Base-by-base conservation (phyloP, 306 rosid genomes). In the Medicago arabica region DNA sequence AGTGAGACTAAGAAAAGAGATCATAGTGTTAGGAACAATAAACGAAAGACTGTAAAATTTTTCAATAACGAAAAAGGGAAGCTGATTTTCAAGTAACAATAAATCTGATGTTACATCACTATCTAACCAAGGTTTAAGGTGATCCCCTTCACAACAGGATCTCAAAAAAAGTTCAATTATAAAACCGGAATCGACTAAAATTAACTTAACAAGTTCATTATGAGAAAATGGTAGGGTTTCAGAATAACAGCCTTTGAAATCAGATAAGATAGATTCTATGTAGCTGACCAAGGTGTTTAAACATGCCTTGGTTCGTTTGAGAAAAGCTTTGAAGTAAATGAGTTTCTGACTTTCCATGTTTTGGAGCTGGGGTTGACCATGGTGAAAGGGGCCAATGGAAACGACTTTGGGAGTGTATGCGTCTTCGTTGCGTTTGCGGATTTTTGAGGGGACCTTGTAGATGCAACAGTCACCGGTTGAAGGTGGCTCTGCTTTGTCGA, bases 321-420 rank as follows among this genome's bases (percentile, higher is more conserved):
- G 34, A n/a, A 80, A 80, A 0, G n/a, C 4, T 40, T 77, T 80
- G 71, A 72, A 57, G 7, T 61, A 80, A 4, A 15, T 10, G 3
- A 62, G 75, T 31, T 84, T 77, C 34, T 74, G 25, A 0, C 43
- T 66, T 64, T 77, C 75, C 73, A 84, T 46, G 73, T 58, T 77
- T 19, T 47, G 75, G 5, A 81, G 57, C 7, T 25, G 60, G 2
- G 51, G 31, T 0, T 28, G 31, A 28, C 31, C 31, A 15, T 15
- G 71, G 78, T 81, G 78, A 72, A 63, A 28, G 85, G 85, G 31
- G 12, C 87, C 87, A 2, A 81, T 77, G 11, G 87, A 84, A 72
- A 84, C 62, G 46, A 76, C 46, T 5, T 34, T 72, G 14, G 87
- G 85, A 8, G 85, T 74, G 58, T 77, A 81, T 3, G 80, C 80